A percentile compares a stretch with the other conserved stretches of the same genome.
Evolutionary conservation across 805 yeast species (phyloP).

Genomic region (Metschnikowia rubicola): DNA sequence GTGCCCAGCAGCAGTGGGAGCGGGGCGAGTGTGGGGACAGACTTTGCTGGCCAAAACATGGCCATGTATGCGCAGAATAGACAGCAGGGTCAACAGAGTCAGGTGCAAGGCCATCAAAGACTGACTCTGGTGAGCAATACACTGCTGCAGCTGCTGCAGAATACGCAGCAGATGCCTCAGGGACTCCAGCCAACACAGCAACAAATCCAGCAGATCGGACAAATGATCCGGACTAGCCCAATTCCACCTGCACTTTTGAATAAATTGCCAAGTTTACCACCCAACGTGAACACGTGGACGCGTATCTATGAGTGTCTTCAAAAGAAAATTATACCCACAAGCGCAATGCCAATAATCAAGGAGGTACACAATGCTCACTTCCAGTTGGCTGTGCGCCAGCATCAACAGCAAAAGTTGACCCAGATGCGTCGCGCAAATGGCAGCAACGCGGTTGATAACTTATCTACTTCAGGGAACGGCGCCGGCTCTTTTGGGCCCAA

Average conservation of each 20-base stretch:
- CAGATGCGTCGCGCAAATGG: slow-evolving; percentile 16
- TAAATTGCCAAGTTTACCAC: slow-evolving; percentile 74
- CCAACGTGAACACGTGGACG: slow-evolving; percentile 77
- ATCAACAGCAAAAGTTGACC: slow-evolving; percentile 40
- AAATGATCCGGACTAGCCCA: slow-evolving; percentile 56
- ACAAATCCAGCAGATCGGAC: slow-evolving; percentile 39
- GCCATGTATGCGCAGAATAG: slow-evolving; percentile 8
- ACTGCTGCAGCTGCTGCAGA: slow-evolving; percentile 13
- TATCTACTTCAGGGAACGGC: not conserved
- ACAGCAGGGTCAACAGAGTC: slow-evolving; percentile 6
- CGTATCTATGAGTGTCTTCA: slow-evolving; percentile 64
- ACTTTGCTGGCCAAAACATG: slow-evolving; percentile 4
- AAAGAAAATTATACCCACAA: slow-evolving; percentile 55
- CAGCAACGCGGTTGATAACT: not conserved
- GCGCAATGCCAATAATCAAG: slow-evolving; percentile 56
- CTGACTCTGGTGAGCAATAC: slow-evolving; percentile 4
- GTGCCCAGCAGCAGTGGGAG: slow-evolving; percentile 1
- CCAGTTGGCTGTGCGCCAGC: slow-evolving; percentile 51
- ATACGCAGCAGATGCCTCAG: slow-evolving; percentile 9
- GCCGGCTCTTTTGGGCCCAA: not conserved
- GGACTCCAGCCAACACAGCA: slow-evolving; percentile 18
- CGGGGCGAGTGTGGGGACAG: not conserved
- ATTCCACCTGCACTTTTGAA: slow-evolving; percentile 67
- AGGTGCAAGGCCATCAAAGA: not conserved
- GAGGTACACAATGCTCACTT: slow-evolving; percentile 66